Conservation (phyloP, 345 rosid species). For the Stellera chamaejasme region DNA sequence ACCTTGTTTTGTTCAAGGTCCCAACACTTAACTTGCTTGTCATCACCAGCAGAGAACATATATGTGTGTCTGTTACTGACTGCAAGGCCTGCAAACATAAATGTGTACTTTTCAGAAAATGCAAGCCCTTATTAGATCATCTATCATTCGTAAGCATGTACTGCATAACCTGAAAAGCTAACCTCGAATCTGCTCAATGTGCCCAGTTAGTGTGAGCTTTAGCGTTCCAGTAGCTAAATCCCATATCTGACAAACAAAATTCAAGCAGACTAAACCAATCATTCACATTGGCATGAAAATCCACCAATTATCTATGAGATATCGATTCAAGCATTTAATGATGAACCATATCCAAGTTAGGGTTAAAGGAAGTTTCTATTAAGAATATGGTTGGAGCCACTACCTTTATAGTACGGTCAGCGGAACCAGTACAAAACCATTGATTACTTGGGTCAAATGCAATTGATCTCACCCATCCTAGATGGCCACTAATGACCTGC, state of each 20-base stretch:
- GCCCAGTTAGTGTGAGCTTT: constrained; percentile 93
- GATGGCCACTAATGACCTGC: constrained; percentile 87
- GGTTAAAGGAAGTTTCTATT: neutral
- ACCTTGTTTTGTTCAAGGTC: constrained; percentile 99
- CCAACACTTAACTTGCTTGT: constrained; percentile 99
- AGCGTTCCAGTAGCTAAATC: constrained; percentile 87
- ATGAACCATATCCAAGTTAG: neutral
- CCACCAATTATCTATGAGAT: neutral
- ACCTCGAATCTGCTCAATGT: constrained; percentile 97
- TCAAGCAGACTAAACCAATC: neutral
- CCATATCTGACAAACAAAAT: constrained; percentile 62
- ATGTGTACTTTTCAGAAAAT: neutral
- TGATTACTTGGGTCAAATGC: constrained; percentile 96
- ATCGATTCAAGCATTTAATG: neutral
- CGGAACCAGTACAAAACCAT: constrained; percentile 99
- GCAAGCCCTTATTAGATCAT: constrained; percentile 3
- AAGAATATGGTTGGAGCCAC: constrained; percentile 3
- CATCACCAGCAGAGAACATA: constrained; percentile 99
- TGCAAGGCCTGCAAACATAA: constrained; percentile 65
- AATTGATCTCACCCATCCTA: constrained; percentile 98
- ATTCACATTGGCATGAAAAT: too few relatives aligned
- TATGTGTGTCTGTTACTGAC: constrained; percentile 83
- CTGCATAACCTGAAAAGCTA: constrained; percentile 5
- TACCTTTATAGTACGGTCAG: constrained; percentile 98
- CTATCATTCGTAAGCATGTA: constrained; percentile 1